These are phyloP conservation scores for Irpex sp. DNA, from an alignment of 1,284 basidiomycete species.

Conservation along the genomic window DNA sequence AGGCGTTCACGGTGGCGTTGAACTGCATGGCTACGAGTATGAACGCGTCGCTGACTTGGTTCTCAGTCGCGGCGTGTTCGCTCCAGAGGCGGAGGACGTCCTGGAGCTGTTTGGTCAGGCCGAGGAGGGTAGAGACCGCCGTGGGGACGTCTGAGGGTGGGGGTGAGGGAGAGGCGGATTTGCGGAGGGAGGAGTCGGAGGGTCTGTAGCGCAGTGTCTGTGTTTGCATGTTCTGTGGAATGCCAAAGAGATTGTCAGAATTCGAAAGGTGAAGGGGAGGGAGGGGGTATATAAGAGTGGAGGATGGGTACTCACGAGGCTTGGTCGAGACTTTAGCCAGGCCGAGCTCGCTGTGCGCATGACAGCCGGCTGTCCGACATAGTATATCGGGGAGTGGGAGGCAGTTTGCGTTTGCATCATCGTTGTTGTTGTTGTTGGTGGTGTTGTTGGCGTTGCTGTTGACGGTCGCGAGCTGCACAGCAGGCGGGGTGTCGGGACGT, in stretches of 20 bases:
- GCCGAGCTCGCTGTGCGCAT: conserved; percentile 12
- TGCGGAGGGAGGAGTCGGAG: conserved; percentile 14
- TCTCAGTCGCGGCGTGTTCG: conserved; percentile 58
- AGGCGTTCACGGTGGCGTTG: conserved; percentile 79
- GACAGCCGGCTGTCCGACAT: conserved; percentile 16
- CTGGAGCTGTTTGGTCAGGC: conserved; percentile 84
- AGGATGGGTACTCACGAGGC: conserved; percentile 13
- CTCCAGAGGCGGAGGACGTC: conserved; percentile 79
- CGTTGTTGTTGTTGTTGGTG: neutral
- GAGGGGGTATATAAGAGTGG: neutral
- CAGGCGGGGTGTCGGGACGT: neutral
- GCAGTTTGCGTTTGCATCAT: conserved; percentile 10
- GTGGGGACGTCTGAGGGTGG: conserved; percentile 42
- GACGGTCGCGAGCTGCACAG: conserved; percentile 1
- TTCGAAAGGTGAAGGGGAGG: neutral
- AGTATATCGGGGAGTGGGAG: conserved; percentile 12
- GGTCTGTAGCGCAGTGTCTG: conserved; percentile 5
- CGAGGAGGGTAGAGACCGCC: conserved; percentile 80
- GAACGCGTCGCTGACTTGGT: conserved; percentile 87
- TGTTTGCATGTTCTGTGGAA: conserved; percentile 7
- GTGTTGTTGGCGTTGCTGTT: too few species aligned
- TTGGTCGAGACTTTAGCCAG: conserved; percentile 15
- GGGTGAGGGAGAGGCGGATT: conserved; percentile 7
- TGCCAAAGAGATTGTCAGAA: neutral
- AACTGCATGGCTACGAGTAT: conserved; percentile 93